Evolutionary conservation across 2,329 filamentous ascomycete genomes (phyloP).

Genomic region (Colletotrichum sojae): DNA sequence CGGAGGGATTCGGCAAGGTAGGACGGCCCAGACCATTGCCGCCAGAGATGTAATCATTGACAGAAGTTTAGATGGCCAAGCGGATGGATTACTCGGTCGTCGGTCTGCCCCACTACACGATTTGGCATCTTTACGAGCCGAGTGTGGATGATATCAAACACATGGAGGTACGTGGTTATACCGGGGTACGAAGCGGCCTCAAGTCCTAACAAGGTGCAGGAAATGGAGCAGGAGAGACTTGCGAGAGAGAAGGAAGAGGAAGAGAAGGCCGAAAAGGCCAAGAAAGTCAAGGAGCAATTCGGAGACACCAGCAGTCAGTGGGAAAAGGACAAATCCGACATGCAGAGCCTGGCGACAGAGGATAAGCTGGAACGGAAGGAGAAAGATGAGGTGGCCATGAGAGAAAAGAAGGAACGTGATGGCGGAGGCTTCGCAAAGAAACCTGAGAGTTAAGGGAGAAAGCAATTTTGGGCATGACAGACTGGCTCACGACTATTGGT

Average conservation of each 20-base stretch:
- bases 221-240: conserved; percentile 92
- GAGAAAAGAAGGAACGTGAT: conserved; percentile 15
- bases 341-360: conserved; percentile 76
- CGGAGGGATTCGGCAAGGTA: conserved; percentile 98
- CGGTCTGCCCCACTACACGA: conserved; percentile 96
- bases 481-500: no score
- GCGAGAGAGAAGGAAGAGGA: conserved; percentile 85
- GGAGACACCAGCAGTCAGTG: conserved; percentile 83
- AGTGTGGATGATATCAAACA: conserved; percentile 96
- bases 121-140: conserved; percentile 99
- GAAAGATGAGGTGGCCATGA: conserved; percentile 14
- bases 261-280: conserved; percentile 78
- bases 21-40: conserved; percentile 41
- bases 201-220: conserved; percentile 61
- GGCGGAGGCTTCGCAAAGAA: not conserved
- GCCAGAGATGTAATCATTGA: conserved; percentile 24
- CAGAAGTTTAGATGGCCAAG: conserved; percentile 84
- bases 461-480: no score
- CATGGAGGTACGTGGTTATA: conserved; percentile 78
- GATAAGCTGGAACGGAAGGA: conserved; percentile 58
- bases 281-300: conserved; percentile 87
- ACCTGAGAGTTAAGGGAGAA: no score
- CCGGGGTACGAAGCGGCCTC: not conserved
- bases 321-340: conserved; percentile 89
- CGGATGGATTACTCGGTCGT: conserved; percentile 97